Evolutionary conservation across 208 protist genomes (phyloP), one percentile per base, ranked within the genome.

Genomic region (Leishmania gerbilli): DNA sequence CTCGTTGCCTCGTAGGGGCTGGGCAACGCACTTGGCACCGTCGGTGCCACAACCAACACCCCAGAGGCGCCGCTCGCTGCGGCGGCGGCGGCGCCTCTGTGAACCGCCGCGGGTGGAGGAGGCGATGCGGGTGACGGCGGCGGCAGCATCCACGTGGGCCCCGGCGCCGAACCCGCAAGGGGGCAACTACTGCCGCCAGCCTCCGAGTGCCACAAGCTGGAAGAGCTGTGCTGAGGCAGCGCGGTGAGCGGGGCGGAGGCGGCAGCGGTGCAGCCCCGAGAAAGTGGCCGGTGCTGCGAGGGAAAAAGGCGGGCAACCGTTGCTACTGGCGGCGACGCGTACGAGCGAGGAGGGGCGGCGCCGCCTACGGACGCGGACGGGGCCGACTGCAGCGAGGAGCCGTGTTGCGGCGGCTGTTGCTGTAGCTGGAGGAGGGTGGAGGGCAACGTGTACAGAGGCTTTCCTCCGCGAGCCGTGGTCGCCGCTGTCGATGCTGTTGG

Each of bases 31-130:
- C 72, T 27, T 4, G 31, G 34, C n/a, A 64, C 31, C 3, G 13
- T 31, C 79, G 7, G 75, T 19, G 13, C 31, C 34, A 24, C 13
- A 31, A 45, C 72, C n/a, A 34, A 37, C n/a, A 42, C 47, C 31
- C 19, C 31, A 1, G 72, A 45, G 17, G 53, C 34, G 27, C 19
- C 71, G 31, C 71, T 55, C 40, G n/a, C 71, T 24, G 45, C 49
- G 15, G 60, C 49, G 49, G 74, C 75, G 40, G 75, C 71, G 19
- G 15, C 65, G 0, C 74, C 80, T 19, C 74, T 60, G 42, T 79
- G 65, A 1, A 71, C 76, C 11, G 76, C 75, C 40, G 76, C 80
- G 9, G 80, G 76, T 27, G 74, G 80, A 49, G n/a, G 72, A n/a
- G 72, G 51, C 31, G 72, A n/a, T 55, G 27, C 31, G 15, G 49